Conservation (phyloP, 2,329 filamentous ascomycete species). For the Alternaria burnsii region DNA sequence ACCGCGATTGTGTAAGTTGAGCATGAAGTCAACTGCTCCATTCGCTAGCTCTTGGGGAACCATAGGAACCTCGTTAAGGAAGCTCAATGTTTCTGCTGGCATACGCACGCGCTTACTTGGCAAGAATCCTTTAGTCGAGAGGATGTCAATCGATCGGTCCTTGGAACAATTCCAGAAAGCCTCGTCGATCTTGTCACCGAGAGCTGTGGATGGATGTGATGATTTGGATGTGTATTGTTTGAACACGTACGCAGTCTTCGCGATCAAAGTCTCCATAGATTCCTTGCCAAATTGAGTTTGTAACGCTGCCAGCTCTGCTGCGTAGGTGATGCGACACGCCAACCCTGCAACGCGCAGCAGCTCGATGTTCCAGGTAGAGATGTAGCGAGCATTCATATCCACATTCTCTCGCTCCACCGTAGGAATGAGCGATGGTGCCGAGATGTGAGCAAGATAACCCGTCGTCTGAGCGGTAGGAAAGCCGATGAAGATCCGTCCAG, state of each 20-base stretch:
- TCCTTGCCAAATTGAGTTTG: slow-evolving; percentile 67
- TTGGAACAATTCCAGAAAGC: slow-evolving; percentile 95
- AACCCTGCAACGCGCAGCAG: slow-evolving; percentile 92
- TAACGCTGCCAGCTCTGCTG: slow-evolving; percentile 75
- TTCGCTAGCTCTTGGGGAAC: slow-evolving; percentile 79
- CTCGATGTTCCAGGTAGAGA: slow-evolving; percentile 94
- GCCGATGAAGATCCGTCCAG: slow-evolving; percentile 93
- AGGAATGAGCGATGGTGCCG: slow-evolving; percentile 93
- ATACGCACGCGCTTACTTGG: slow-evolving; percentile 85
- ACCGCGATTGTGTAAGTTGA: slow-evolving; percentile 82
- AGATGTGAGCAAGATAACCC: slow-evolving; percentile 90
- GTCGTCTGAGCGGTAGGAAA: slow-evolving; percentile 98
- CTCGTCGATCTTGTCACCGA: slow-evolving; percentile 89
- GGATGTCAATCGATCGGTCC: slow-evolving; percentile 78
- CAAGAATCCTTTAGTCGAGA: slow-evolving; percentile 87
- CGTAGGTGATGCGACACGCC: slow-evolving; percentile 85
- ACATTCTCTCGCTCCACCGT: slow-evolving; percentile 98
- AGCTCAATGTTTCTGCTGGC: slow-evolving; percentile 73
- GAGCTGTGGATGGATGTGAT: slow-evolving; percentile 85
- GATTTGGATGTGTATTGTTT: slow-evolving; percentile 89
- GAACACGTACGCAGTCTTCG: slow-evolving; percentile 81
- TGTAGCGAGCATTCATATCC: slow-evolving; percentile 93
- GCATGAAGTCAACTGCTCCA: slow-evolving; percentile 74
- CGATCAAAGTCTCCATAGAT: slow-evolving; percentile 70
- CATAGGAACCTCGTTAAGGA: slow-evolving; percentile 88